Evolutionary conservation across 345 rosid genomes (phyloP).

Genomic region (Rhodomyrtus tomentosa): DNA sequence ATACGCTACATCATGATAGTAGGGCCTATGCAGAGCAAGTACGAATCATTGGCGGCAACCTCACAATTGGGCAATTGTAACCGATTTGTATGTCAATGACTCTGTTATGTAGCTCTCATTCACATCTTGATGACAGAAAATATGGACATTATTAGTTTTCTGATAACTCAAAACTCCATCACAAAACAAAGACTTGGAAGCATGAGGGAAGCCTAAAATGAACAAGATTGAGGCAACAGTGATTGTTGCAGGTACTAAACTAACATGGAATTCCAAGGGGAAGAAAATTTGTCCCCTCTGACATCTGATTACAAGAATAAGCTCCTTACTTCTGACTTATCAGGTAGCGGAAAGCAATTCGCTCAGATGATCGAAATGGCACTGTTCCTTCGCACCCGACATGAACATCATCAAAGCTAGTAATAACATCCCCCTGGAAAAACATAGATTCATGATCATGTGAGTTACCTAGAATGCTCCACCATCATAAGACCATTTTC

Average conservation of each 20-base stretch:
- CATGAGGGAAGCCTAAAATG: background rate
- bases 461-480: background rate
- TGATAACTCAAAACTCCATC: background rate
- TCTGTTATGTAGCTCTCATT: background rate
- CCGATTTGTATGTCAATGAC: background rate
- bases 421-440: constrained; percentile 90
- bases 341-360: constrained; percentile 94
- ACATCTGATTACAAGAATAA: background rate
- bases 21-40: background rate
- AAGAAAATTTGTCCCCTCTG: background rate
- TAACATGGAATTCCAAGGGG: background rate
- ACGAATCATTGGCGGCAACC: background rate
- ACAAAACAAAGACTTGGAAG: background rate
- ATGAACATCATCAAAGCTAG: constrained; percentile 75
- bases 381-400: constrained; percentile 98
- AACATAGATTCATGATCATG: background rate
- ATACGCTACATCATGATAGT: background rate
- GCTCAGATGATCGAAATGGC: constrained; percentile 87
- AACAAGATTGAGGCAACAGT: background rate
- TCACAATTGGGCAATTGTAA: background rate
- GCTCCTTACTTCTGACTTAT: constrained; percentile 77
- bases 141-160: background rate
- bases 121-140: background rate
- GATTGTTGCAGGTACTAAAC: background rate
- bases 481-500: background rate